These are phyloP conservation scores for Lunularia cruciata DNA, from an alignment of 225 moss, liverwort and hornwort species.

Conservation along the genomic window DNA sequence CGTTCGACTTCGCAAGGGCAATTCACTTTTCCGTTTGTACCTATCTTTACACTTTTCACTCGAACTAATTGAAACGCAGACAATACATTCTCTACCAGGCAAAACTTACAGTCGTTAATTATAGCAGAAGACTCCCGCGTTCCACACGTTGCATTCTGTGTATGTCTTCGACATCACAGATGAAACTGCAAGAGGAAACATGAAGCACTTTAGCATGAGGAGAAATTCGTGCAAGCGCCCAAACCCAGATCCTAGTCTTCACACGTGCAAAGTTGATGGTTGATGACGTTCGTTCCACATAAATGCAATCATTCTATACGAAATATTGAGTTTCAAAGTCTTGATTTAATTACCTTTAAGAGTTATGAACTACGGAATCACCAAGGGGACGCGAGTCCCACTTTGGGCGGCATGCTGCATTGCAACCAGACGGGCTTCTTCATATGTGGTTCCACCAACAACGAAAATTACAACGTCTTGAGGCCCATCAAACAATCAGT, in stretches of 20 bases:
- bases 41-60: neutral
- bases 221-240: neutral
- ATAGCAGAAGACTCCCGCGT: slow-evolving; percentile 64
- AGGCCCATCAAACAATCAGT: slow-evolving; percentile 41
- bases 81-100: neutral
- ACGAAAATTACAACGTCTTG: slow-evolving; percentile 97
- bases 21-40: neutral
- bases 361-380: slow-evolving; percentile 85
- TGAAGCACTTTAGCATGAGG: no score
- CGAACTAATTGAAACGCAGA: neutral
- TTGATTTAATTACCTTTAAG: slow-evolving; percentile 54
- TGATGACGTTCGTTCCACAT: neutral
- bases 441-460: slow-evolving; percentile 95
- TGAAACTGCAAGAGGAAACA: slow-evolving; percentile 64
- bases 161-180: slow-evolving; percentile 86
- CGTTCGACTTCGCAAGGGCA: no score
- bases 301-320: neutral
- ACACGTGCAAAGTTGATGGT: neutral
- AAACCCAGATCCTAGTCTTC: neutral
- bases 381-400: slow-evolving; percentile 81
- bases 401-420: slow-evolving; percentile 79
- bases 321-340: no score
- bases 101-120: neutral
- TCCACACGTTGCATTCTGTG: slow-evolving; percentile 85
- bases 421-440: slow-evolving; percentile 88